These are phyloP conservation scores for Citrus reticulata DNA, from an alignment of 345 rosid genomes.

Conservation along the genomic window DNA sequence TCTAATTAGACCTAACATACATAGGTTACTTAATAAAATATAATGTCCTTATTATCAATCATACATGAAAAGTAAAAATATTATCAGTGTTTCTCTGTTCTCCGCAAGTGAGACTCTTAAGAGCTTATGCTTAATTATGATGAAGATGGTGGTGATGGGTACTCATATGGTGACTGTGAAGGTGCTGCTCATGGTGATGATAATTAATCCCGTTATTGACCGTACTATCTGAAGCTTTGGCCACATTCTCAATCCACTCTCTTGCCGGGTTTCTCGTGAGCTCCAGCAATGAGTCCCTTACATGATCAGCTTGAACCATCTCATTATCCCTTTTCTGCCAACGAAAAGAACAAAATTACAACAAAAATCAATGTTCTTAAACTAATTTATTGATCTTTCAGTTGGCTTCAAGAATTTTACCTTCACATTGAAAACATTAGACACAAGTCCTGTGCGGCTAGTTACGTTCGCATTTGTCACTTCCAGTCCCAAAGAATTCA, in stretches of 20 bases:
- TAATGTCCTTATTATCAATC: not conserved
- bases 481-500: conserved; percentile 81
- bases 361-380: not conserved
- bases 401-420: conserved; percentile 24
- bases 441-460: conserved; percentile 70
- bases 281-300: conserved; percentile 76
- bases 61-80: not conserved
- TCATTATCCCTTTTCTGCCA: conserved; percentile 71
- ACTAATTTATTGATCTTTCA: not conserved
- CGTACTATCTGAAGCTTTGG: conserved; percentile 27
- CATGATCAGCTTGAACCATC: conserved; percentile 73
- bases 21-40: no score
- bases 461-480: conserved; percentile 83
- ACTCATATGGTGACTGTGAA: conserved; percentile 25
- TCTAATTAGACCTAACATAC: no score
- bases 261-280: conserved; percentile 53
- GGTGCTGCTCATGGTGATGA: conserved; percentile 38
- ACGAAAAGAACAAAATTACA: not conserved
- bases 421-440: conserved; percentile 87
- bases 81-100: not conserved
- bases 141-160: not conserved
- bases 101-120: not conserved
- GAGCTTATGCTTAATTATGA: not conserved
- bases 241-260: conserved; percentile 46
- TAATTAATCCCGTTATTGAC: conserved; percentile 26